Evolutionary conservation across 2,329 filamentous ascomycete species (phyloP).

Genomic region (Fusarium bactridioides): DNA sequence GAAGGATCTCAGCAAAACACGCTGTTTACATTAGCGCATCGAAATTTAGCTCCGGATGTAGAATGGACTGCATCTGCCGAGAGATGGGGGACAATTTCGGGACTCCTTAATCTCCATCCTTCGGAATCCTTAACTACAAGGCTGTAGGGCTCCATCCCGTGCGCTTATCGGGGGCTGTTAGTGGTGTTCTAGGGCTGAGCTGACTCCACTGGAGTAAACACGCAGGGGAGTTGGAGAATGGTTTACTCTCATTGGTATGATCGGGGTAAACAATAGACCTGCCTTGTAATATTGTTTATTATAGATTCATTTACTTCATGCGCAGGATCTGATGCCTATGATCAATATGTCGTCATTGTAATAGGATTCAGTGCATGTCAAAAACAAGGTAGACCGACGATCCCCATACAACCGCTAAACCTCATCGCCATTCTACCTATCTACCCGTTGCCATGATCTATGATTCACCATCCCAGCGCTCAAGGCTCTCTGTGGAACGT

Average conservation of each 20-base stretch:
- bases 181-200: not conserved
- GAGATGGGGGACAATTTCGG: not conserved
- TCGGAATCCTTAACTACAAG: not conserved
- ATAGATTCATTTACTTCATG: not conserved
- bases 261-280: not conserved
- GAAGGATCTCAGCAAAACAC: not conserved
- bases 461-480: not conserved
- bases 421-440: not conserved
- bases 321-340: not conserved
- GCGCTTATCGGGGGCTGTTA: not conserved
- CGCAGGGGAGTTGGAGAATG: not conserved
- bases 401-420: not conserved
- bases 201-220: not conserved
- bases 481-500: not conserved
- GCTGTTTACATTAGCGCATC: not conserved
- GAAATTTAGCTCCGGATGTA: not conserved
- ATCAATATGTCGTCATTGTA: not conserved
- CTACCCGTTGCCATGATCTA: not conserved
- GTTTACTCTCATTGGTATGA: not conserved
- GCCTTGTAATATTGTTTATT: not conserved
- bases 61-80: not conserved
- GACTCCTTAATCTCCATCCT: slow-evolving; percentile 5
- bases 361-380: not conserved
- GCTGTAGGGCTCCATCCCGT: not conserved
- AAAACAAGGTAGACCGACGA: not conserved